A percentile compares a stretch with the other conserved stretches of the same genome.
phyloP scores from a whole-genome alignment of 2,329 filamentous ascomycete genomes.

The Colletotrichum sp. region DNA sequence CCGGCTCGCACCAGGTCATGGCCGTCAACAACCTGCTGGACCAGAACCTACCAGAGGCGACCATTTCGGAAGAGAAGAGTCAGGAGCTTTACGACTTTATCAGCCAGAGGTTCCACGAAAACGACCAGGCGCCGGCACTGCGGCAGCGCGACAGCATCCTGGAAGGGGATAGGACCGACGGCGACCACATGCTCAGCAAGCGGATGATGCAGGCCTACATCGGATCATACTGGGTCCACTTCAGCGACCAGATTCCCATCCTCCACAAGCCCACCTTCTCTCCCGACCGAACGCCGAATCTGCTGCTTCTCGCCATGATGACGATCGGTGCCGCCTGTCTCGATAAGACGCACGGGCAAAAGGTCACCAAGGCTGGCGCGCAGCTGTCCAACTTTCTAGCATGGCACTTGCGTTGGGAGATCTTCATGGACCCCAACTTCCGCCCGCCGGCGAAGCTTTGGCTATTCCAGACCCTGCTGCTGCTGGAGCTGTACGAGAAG shows the following conservation, averaged over 20 bases:
- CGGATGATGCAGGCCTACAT: conserved; percentile 97
- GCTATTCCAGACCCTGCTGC: conserved; percentile 89
- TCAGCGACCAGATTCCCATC: conserved; percentile 93
- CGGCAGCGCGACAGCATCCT: conserved; percentile 79
- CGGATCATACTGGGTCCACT: conserved; percentile 91
- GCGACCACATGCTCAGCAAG: conserved; percentile 75
- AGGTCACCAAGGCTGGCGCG: conserved; percentile 77
- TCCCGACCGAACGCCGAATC: conserved; percentile 82
- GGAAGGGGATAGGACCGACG: conserved; percentile 75
- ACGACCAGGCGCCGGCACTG: conserved; percentile 74
- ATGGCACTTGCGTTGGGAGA: conserved; percentile 93
- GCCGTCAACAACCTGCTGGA: conserved; percentile 86
- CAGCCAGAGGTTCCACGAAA: conserved; percentile 80
- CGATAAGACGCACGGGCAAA: conserved; percentile 79
- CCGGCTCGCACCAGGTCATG: conserved; percentile 81
- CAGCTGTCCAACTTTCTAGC: conserved; percentile 89
- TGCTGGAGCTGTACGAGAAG: conserved; percentile 95
- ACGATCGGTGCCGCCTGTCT: conserved; percentile 90
- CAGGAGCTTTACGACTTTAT: conserved; percentile 85
- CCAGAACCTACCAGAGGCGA: conserved; percentile 77
- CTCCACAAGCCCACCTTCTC: conserved; percentile 94
- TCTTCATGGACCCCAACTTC: conserved; percentile 91
- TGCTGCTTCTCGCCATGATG: conserved; percentile 88
- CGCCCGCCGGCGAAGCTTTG: conserved; percentile 92
- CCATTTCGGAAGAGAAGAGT: conserved; percentile 87